Evolutionary conservation across 345 rosid genomes (phyloP).

Genomic region (Eucalyptus pauciflora): DNA sequence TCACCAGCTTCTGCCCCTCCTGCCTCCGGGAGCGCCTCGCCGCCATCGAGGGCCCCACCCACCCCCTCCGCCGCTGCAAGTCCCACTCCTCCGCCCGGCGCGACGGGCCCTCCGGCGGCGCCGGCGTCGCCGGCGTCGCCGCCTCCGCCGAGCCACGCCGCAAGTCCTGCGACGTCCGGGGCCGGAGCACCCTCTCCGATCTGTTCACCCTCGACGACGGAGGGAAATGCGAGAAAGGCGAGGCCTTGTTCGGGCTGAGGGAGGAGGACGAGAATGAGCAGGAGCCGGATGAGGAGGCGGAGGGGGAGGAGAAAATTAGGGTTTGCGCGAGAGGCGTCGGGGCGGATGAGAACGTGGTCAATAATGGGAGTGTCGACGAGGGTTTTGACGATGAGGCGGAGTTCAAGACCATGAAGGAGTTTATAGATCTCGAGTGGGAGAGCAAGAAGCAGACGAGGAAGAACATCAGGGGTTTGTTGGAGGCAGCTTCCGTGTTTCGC

Average conservation of each 20-base stretch:
- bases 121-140: neutral
- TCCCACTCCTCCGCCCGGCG: slow-evolving; percentile 27
- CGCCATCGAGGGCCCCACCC: slow-evolving; percentile 23
- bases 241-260: neutral
- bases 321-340: neutral
- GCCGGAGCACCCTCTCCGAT: slow-evolving; percentile 24
- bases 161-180: slow-evolving; percentile 39
- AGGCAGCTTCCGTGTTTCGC: slow-evolving; percentile 48
- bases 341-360: neutral
- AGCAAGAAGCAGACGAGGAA: slow-evolving; percentile 32
- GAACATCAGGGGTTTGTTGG: slow-evolving; percentile 34
- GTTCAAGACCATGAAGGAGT: slow-evolving; percentile 60
- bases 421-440: slow-evolving; percentile 62
- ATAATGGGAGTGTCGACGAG: slow-evolving; percentile 2
- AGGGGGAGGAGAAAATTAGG: neutral
- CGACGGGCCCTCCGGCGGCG: neutral
- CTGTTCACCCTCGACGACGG: slow-evolving; percentile 28
- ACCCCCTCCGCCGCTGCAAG: slow-evolving; percentile 43
- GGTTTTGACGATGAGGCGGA: slow-evolving; percentile 31
- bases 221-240: neutral
- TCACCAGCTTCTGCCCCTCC: slow-evolving; percentile 59
- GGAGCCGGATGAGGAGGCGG: neutral
- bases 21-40: slow-evolving; percentile 80
- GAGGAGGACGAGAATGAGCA: neutral
- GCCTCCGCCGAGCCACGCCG: slow-evolving; percentile 34